Base-by-base conservation (phyloP, 2,329 filamentous ascomycete species). In the Fusarium camptoceras region DNA sequence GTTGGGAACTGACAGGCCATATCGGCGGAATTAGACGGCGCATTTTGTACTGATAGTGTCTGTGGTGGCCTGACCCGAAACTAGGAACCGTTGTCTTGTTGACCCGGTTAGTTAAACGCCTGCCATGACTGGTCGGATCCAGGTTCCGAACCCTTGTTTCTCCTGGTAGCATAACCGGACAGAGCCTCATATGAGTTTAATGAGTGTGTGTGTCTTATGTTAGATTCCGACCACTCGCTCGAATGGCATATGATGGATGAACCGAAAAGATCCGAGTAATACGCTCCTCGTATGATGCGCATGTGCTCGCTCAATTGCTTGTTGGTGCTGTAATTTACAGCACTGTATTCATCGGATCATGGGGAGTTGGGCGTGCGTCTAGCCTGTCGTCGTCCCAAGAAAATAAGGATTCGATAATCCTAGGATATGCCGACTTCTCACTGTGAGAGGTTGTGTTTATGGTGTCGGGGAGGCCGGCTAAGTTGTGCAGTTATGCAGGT, bases 251-350 rank as follows among this genome's bases (percentile, higher is more conserved):
- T 49, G 27, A 30, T 24, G 24, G 14, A 57, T 22, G 53, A 58
- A 51, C 51, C 63, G 66, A 67, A 43, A 62, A 51, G 20, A 59
- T 50, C 62, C 65, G 56, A 57, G 55, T 43, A 24, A 51, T 39
- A 34, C 43, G 28, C 47, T 48, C 25, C 62, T 72, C 69, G 59
- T 72, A 72, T 51, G 71, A 73, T 68, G 47, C 43, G 50, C 61
- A 46, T 60, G 55, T 50, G 34, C 20, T 20, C 22, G n/a, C 22
- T 31, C 20, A 31, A 22, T 24, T 12, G 12, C 49, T 49, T 39
- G 25, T 20, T 22, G 11, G 25, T 41, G 50, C 18, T 9, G 24
- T 28, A 49, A 22, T 57, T 54, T 46, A 53, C 22, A 18, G 20
- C 20, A 41, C 48, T 53, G 22, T 46, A n/a, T 59, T 39, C 14